A percentile compares a stretch with the other conserved stretches of the same genome.
Evolutionary conservation across 257 asterid genomes (phyloP).

Genomic region (Mentha longifolia): DNA sequence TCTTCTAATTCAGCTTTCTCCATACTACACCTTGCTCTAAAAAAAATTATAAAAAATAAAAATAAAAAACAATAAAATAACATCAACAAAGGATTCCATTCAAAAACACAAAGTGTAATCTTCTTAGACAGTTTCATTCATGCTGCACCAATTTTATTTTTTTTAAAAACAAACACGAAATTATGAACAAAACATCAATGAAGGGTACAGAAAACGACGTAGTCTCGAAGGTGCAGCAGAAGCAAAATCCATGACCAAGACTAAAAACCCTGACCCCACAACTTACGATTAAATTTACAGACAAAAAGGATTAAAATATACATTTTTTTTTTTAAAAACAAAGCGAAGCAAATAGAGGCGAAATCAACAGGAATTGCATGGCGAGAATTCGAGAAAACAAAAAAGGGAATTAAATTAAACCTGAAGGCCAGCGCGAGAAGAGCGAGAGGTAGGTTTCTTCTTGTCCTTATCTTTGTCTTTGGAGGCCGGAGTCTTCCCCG

Average conservation of each 20-base stretch:
- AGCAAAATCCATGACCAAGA: not conserved
- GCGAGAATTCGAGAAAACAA: not conserved
- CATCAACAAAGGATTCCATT: not conserved
- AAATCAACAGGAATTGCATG: not conserved
- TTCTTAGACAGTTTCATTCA: not conserved
- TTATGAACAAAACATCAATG: not conserved
- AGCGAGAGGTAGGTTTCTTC: conserved; percentile 56
- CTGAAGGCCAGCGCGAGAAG: conserved; percentile 61
- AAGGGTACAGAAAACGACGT: not conserved
- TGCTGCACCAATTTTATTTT: not conserved
- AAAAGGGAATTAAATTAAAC: not conserved
- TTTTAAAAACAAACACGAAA: not conserved
- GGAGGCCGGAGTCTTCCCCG: conserved; percentile 52
- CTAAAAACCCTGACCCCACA: not conserved
- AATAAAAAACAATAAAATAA: too few species aligned
- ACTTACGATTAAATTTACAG: not conserved
- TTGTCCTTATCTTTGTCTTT: conserved; percentile 61
- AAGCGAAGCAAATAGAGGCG: not conserved
- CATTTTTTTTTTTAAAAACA: too few species aligned
- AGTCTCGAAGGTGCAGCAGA: not conserved
- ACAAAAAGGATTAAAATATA: not conserved
- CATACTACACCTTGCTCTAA: not conserved
- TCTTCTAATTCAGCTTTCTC: not conserved
- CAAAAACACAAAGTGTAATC: not conserved
- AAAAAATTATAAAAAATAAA: too few species aligned